Evolutionary conservation across 768 basidiomycete species (phyloP).

Genomic region (Clitopilus hobsonii): DNA sequence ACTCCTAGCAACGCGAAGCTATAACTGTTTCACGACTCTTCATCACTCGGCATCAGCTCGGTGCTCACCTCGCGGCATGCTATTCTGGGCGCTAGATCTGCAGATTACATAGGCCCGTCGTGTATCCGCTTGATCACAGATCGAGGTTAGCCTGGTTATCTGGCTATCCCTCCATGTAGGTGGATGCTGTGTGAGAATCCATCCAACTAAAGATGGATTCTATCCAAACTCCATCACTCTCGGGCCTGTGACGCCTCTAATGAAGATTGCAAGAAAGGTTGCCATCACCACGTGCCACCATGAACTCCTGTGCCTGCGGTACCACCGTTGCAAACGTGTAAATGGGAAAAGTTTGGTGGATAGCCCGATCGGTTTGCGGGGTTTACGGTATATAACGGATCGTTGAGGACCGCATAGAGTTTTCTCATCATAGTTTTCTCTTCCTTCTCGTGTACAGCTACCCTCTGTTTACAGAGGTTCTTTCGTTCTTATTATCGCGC

Average conservation of each 20-base stretch:
- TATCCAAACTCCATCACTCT: neutral
- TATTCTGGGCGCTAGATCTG: neutral
- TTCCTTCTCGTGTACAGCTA: neutral
- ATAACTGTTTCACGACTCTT: neutral
- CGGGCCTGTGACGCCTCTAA: neutral
- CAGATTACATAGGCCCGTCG: neutral
- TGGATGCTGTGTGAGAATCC: neutral
- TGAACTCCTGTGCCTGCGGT: conserved; percentile 1
- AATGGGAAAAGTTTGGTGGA: conserved; percentile 14
- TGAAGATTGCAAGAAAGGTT: neutral
- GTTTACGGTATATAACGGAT: neutral
- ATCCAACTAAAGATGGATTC: neutral
- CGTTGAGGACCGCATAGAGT: neutral
- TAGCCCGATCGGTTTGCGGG: too few species aligned
- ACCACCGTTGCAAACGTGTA: conserved; percentile 1
- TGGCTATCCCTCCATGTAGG: neutral
- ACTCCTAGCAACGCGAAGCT: neutral
- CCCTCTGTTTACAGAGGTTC: neutral
- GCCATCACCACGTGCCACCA: neutral
- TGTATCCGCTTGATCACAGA: neutral
- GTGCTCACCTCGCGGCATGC: neutral
- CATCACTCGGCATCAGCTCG: neutral
- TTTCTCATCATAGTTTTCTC: conserved; percentile 1
- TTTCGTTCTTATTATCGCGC: conserved; percentile 3
- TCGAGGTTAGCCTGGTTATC: neutral